Conservation (phyloP, 176 grass and related monocot species). For the Phoenix roebelenii region DNA sequence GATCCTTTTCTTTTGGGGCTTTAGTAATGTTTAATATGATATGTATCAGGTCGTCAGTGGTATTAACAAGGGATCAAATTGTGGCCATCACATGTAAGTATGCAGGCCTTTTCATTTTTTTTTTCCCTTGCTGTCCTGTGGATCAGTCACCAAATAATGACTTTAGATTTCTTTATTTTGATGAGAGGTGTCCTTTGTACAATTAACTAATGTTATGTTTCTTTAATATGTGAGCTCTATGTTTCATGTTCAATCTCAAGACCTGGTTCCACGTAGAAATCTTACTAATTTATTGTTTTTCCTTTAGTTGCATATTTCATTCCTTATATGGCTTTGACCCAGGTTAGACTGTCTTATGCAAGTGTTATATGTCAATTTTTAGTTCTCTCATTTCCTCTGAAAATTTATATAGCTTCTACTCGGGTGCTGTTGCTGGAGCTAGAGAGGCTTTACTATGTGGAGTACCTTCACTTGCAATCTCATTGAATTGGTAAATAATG, state of each 20-base stretch:
- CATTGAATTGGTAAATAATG: slow-evolving; percentile 62
- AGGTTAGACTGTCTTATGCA: too few species aligned
- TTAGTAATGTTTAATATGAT: slow-evolving; percentile 13
- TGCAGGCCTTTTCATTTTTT: background rate
- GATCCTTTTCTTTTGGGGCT: background rate
- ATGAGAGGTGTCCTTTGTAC: too few species aligned
- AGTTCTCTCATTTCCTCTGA: background rate
- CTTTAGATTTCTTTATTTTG: too few species aligned
- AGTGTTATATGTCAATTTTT: too few species aligned
- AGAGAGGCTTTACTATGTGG: slow-evolving; percentile 62
- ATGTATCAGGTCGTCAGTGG: slow-evolving; percentile 58
- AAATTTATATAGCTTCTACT: slow-evolving; percentile 42
- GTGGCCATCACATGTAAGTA: slow-evolving; percentile 60
- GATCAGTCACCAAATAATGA: too few species aligned
- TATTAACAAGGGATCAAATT: slow-evolving; percentile 55
- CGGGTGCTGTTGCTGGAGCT: slow-evolving; percentile 52
- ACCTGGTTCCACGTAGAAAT: too few species aligned
- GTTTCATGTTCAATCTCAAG: too few species aligned
- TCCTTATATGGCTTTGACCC: slow-evolving; percentile 9
- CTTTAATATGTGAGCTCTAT: too few species aligned
- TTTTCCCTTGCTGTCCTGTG: too few species aligned
- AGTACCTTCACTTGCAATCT: slow-evolving; percentile 59
- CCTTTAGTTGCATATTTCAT: slow-evolving; percentile 8
- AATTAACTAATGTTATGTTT: too few species aligned
- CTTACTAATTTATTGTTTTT: background rate